These are phyloP conservation scores for Epichloe elymi DNA, from an alignment of 2,329 filamentous ascomycete genomes.

Conservation along the genomic window DNA sequence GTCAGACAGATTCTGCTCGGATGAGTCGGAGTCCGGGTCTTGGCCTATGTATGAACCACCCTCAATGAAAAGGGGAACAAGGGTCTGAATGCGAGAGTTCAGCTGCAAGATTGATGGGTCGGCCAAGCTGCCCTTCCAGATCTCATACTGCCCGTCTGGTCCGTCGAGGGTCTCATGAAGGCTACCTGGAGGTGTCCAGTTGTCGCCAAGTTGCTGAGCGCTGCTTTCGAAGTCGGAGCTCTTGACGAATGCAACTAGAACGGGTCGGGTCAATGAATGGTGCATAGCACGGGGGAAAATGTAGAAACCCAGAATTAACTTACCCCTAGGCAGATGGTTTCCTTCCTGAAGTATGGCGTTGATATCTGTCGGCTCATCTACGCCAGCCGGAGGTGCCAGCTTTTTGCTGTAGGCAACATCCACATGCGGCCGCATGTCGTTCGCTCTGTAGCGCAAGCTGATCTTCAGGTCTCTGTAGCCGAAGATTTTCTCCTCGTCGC, in stretches of 20 bases:
- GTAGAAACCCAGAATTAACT: neutral
- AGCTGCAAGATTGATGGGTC: slow-evolving; percentile 58
- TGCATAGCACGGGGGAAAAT: slow-evolving; percentile 5
- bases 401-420: slow-evolving; percentile 62
- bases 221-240: slow-evolving; percentile 47
- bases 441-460: slow-evolving; percentile 51
- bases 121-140: slow-evolving; percentile 68
- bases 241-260: slow-evolving; percentile 52
- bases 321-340: slow-evolving; percentile 54
- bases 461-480: slow-evolving; percentile 77
- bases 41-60: slow-evolving; percentile 64
- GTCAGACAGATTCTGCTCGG: slow-evolving; percentile 55
- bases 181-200: slow-evolving; percentile 62
- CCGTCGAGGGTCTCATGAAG: slow-evolving; percentile 51
- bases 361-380: slow-evolving; percentile 58
- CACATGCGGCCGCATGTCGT: slow-evolving; percentile 67
- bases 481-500: slow-evolving; percentile 83
- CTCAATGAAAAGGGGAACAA: slow-evolving; percentile 82
- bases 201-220: slow-evolving; percentile 29
- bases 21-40: slow-evolving; percentile 35
- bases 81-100: slow-evolving; percentile 68
- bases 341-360: slow-evolving; percentile 48
- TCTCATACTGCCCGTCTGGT: slow-evolving; percentile 57
- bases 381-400: slow-evolving; percentile 49
- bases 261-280: slow-evolving; percentile 1